A percentile compares a stretch with the other conserved stretches of the same genome.
These are phyloP conservation scores for Pyrenophora seminiperda DNA, from an alignment of 2,329 filamentous ascomycete species.

Conservation along the genomic window DNA sequence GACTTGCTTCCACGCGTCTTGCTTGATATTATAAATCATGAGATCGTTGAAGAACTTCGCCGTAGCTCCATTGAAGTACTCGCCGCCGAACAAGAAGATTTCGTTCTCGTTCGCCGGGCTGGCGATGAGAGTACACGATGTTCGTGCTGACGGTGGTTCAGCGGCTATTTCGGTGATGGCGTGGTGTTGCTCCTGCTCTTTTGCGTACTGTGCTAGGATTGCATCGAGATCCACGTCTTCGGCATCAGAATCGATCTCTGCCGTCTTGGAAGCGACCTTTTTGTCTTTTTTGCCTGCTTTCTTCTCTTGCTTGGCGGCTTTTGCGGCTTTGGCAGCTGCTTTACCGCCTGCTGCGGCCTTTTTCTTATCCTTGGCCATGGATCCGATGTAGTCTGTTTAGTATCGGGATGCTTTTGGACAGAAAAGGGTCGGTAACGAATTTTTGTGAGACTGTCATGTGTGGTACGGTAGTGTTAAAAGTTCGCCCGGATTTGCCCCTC, in stretches of 20 bases:
- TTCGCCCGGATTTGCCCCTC: slow-evolving; percentile 23
- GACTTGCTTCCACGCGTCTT: slow-evolving; percentile 87
- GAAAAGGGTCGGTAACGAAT: neutral
- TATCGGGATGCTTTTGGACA: neutral
- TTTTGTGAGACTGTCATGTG: neutral
- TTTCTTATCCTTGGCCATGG: slow-evolving; percentile 61
- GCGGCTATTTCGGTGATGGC: slow-evolving; percentile 85
- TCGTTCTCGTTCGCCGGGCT: slow-evolving; percentile 87
- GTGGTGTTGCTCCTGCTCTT: slow-evolving; percentile 87
- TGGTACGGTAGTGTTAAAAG: neutral
- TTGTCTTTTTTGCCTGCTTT: slow-evolving; percentile 79
- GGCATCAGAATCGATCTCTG: slow-evolving; percentile 81
- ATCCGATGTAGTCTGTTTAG: neutral
- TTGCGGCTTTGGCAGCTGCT: slow-evolving; percentile 59
- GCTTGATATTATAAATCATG: slow-evolving; percentile 74
- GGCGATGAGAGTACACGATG: slow-evolving; percentile 80
- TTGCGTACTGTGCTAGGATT: slow-evolving; percentile 90
- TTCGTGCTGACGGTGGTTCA: slow-evolving; percentile 75
- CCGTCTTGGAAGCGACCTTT: slow-evolving; percentile 72
- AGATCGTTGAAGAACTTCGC: slow-evolving; percentile 74
- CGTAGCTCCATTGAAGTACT: slow-evolving; percentile 91
- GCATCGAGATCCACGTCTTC: slow-evolving; percentile 93
- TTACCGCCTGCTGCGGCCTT: slow-evolving; percentile 53
- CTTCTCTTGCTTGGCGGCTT: slow-evolving; percentile 78
- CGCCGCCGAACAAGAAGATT: slow-evolving; percentile 88